Conservation (phyloP, 495 filamentous ascomycete species). For the Neurospora pannonica region DNA sequence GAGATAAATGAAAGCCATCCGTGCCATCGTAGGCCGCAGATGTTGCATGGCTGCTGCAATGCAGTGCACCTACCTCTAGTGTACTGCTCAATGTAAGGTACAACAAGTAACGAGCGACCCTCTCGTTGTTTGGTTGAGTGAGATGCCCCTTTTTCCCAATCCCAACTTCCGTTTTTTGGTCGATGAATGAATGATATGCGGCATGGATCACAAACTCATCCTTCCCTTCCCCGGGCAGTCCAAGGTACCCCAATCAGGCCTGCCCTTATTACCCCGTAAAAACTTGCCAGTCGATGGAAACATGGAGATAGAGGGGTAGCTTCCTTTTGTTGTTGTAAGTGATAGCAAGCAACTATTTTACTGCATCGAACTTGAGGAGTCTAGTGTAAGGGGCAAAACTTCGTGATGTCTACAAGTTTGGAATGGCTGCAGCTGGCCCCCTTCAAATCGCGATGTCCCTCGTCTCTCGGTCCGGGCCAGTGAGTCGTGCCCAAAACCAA, state of each 20-base stretch:
- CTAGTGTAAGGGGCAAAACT: background rate
- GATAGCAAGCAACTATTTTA: too few relatives aligned
- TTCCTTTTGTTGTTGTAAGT: background rate
- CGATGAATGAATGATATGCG: background rate
- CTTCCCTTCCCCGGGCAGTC: background rate
- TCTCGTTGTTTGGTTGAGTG: background rate
- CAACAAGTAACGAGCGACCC: background rate
- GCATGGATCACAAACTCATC: background rate
- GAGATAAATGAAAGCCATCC: background rate
- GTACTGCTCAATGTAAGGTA: background rate
- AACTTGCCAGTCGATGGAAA: too few relatives aligned
- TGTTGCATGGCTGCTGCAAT: background rate
- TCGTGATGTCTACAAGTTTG: background rate
- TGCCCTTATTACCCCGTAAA: too few relatives aligned
- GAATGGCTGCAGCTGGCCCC: background rate
- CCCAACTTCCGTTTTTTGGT: background rate
- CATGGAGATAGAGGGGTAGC: background rate
- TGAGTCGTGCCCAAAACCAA: background rate
- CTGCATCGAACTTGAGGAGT: too few relatives aligned
- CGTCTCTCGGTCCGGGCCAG: background rate
- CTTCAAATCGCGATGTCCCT: background rate
- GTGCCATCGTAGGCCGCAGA: background rate
- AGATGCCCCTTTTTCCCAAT: background rate
- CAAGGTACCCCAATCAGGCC: background rate
- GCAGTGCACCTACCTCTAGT: background rate